Evolutionary conservation across 306 rosid species (phyloP), one percentile per base, ranked within the genome.

Genomic region (Senna siamea): DNA sequence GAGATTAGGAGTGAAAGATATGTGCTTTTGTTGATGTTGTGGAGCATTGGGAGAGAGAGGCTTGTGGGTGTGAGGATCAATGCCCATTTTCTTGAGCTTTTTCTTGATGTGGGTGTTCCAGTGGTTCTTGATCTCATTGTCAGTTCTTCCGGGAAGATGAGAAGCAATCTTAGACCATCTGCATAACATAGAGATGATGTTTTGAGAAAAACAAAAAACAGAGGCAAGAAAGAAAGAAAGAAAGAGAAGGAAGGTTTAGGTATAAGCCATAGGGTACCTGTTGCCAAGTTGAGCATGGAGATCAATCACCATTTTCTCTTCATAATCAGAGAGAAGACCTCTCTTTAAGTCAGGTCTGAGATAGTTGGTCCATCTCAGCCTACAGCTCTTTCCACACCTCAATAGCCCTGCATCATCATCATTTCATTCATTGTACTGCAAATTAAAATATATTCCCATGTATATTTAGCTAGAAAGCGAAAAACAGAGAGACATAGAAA

Each of bases 231-330:
- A 41, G 7, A 41, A 0, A 10, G 47, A 10, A 1, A 7, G 47
- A 10, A 41, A 3, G 30, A 3, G 30, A 26, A 26, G n/a, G n/a
- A n/a, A n/a, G n/a, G n/a, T n/a, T n/a, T n/a, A n/a, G n/a, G n/a
- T n/a, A n/a, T n/a, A n/a, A n/a, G n/a, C n/a, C n/a, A n/a, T n/a
- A n/a, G n/a, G 30, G 30, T 26, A 89, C 98, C 98, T 89, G 85
- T 94, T 94, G 50, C 98, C 98, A 71, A 94, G 95, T 76, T 94
- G 91, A 56, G 96, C 90, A 66, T 94, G 98, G 37, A 94, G 98
- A 71, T 94, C 95, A 83, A 94, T 91, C 44, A 94, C 98, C 93
- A 85, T 69, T 81, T 87, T 83, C 76, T 94, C 98, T 66, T 94
- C 98, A 55, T 32, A 55, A 20, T 89, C 95, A 19, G 98, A 91